These are phyloP conservation scores for Alternaria solani DNA, from an alignment of 2,329 filamentous ascomycete genomes.

Conservation along the genomic window DNA sequence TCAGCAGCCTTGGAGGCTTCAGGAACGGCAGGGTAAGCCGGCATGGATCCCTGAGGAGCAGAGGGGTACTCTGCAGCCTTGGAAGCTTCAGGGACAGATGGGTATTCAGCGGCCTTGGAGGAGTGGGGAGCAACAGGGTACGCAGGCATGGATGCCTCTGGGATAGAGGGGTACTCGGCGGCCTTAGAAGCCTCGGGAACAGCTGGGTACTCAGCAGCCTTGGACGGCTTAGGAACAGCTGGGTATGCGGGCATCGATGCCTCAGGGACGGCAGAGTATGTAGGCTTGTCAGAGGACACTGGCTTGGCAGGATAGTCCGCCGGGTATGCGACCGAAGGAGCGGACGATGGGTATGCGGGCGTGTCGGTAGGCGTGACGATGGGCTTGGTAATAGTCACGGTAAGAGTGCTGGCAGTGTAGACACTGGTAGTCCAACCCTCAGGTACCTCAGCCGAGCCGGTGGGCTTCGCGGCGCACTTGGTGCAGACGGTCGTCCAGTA, in stretches of 20 bases:
- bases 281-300: constrained; percentile 17
- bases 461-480: constrained; percentile 28
- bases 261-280: constrained; percentile 12
- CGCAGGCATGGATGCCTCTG: not conserved
- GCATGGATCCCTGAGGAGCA: not conserved
- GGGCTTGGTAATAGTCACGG: constrained; percentile 46
- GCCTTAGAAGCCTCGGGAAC: constrained; percentile 1
- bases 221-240: constrained; percentile 3
- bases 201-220: constrained; percentile 6
- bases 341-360: constrained; percentile 23
- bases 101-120: constrained; percentile 9
- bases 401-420: constrained; percentile 40
- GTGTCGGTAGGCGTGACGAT: constrained; percentile 27
- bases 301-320: constrained; percentile 17
- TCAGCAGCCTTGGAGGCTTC: constrained; percentile 7
- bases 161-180: constrained; percentile 8
- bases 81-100: constrained; percentile 1
- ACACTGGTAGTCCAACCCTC: constrained; percentile 46
- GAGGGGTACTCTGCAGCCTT: constrained; percentile 7
- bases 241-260: constrained; percentile 9
- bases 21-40: constrained; percentile 7
- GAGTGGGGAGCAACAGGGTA: constrained; percentile 8
- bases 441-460: constrained; percentile 29
- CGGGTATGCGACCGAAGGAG: constrained; percentile 15
- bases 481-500: constrained; percentile 42